Evolutionary conservation across 2,329 filamentous ascomycete genomes (phyloP).

Genomic region (Pleoardoris graminearum): DNA sequence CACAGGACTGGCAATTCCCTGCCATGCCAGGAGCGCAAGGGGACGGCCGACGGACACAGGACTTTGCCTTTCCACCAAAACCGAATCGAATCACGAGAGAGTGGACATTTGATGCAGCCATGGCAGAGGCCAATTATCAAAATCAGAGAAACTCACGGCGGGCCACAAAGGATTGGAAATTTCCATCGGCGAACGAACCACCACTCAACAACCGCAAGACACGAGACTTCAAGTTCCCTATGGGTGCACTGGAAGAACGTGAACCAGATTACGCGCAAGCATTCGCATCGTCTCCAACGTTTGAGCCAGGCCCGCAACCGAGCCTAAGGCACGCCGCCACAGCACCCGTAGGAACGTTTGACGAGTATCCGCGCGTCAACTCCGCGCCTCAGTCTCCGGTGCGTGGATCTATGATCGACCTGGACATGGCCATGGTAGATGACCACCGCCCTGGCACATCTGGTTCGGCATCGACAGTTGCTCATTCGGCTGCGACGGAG

Average conservation of each 20-base stretch:
- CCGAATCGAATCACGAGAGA: constrained; percentile 51
- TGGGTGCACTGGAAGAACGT: constrained; percentile 26
- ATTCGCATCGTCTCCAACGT: constrained; percentile 33
- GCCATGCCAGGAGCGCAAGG: constrained; percentile 16
- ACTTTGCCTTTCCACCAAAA: constrained; percentile 38
- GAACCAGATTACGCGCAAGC: constrained; percentile 19
- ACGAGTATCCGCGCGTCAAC: constrained; percentile 44
- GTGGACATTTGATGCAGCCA: constrained; percentile 54
- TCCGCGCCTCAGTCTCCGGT: constrained; percentile 41
- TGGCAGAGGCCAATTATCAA: constrained; percentile 44
- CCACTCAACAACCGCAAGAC: constrained; percentile 35
- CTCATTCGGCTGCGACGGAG: constrained; percentile 42
- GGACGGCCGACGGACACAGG: constrained; percentile 30
- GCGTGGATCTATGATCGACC: constrained; percentile 51
- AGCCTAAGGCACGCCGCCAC: constrained; percentile 48
- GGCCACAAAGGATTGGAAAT: constrained; percentile 38
- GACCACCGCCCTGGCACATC: constrained; percentile 51
- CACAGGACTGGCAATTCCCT: constrained; percentile 61
- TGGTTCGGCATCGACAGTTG: constrained; percentile 42
- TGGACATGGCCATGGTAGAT: constrained; percentile 45
- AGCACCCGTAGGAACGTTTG: constrained; percentile 44
- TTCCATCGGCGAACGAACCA: constrained; percentile 24
- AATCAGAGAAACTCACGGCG: constrained; percentile 39
- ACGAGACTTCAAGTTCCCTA: constrained; percentile 42
- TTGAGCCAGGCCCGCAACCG: constrained; percentile 45